Conservation (phyloP, 169 alveolate species). For the Plasmodium relictum region DNA sequence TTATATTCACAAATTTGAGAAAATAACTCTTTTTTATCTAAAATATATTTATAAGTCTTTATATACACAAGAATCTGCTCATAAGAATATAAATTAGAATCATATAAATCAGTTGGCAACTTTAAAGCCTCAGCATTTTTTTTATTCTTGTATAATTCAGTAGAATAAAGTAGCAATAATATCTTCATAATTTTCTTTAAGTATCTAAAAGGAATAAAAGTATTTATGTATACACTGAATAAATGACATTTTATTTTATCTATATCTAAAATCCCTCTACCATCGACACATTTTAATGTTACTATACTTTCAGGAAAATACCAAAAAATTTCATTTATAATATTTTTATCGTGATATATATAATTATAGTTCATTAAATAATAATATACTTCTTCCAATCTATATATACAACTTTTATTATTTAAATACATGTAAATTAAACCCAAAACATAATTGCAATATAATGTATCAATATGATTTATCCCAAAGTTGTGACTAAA, state of each 20-base stretch:
- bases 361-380: slow-evolving; percentile 35
- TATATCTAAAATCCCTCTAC: neutral
- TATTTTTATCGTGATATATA: slow-evolving; percentile 12
- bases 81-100: slow-evolving; percentile 1
- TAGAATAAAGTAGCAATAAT: slow-evolving; percentile 7
- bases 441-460: slow-evolving; percentile 25
- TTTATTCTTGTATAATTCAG: slow-evolving; percentile 10
- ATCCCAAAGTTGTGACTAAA: slow-evolving; percentile 13
- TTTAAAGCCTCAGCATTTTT: neutral
- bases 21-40: slow-evolving; percentile 10
- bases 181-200: slow-evolving; percentile 30
- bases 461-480: slow-evolving; percentile 24
- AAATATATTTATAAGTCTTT: slow-evolving; percentile 13
- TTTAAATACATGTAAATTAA: slow-evolving; percentile 32
- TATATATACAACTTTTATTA: slow-evolving; percentile 20
- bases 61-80: slow-evolving; percentile 21
- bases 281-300: slow-evolving; percentile 6
- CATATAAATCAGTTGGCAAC: neutral
- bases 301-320: slow-evolving; percentile 24
- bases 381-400: slow-evolving; percentile 34
- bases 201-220: slow-evolving; percentile 19
- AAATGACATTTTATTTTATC: slow-evolving; percentile 24
- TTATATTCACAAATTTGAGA: slow-evolving; percentile 26
- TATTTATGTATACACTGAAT: slow-evolving; percentile 21
- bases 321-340: slow-evolving; percentile 19